A percentile compares a stretch with the other conserved stretches of the same genome.
Conservation (phyloP, 441 rosid genomes). For the Iberis amara region DNA sequence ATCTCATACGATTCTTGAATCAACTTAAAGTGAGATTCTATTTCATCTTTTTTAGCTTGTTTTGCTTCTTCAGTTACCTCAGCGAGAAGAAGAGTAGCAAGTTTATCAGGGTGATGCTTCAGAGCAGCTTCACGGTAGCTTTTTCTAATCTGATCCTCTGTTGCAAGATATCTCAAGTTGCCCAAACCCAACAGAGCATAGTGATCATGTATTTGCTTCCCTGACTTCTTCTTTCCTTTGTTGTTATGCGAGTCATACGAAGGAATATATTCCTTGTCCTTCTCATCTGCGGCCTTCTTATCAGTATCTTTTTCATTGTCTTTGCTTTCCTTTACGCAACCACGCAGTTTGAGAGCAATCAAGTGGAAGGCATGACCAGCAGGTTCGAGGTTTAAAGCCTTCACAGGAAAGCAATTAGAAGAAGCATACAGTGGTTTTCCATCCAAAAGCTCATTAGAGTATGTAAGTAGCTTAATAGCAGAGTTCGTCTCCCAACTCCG, state of each 20-base stretch:
- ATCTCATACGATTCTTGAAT: conserved; percentile 88
- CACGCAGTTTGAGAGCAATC: conserved; percentile 72
- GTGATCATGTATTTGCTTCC: conserved; percentile 74
- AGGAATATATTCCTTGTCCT: conserved; percentile 50
- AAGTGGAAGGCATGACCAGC: conserved; percentile 89
- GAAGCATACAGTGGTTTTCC: conserved; percentile 60
- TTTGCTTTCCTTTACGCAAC: conserved; percentile 51
- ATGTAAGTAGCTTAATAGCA: conserved; percentile 47
- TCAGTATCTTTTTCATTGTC: conserved; percentile 30
- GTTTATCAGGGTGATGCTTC: conserved; percentile 91
- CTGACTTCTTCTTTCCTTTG: conserved; percentile 53
- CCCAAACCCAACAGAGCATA: conserved; percentile 82
- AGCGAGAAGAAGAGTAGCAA: conserved; percentile 68
- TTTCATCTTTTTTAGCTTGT: conserved; percentile 76
- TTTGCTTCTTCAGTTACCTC: conserved; percentile 85
- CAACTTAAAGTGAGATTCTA: conserved; percentile 77
- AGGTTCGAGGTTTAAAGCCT: conserved; percentile 71
- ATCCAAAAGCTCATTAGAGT: conserved; percentile 59
- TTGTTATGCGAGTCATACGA: conserved; percentile 62
- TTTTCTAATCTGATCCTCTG: conserved; percentile 90
- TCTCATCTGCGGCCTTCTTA: conserved; percentile 47
- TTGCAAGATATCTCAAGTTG: conserved; percentile 83
- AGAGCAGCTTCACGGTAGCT: conserved; percentile 84
- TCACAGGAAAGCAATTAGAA: conserved; percentile 71
- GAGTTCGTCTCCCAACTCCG: conserved; percentile 39